Evolutionary conservation across 345 rosid genomes (phyloP).

Genomic region (Cochlearia excelsa): DNA sequence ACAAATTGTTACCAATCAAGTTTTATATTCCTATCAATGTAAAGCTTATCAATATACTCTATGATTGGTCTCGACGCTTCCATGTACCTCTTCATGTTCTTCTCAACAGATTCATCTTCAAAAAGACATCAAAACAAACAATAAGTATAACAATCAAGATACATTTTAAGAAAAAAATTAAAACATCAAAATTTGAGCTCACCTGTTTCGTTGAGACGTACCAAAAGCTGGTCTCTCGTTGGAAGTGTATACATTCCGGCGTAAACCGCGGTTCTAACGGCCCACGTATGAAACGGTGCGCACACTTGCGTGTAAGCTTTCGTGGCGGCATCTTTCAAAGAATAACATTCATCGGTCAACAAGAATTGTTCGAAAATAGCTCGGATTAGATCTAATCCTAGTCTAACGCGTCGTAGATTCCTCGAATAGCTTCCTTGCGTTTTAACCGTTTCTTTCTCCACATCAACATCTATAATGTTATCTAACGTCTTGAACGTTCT

Average conservation of each 20-base stretch:
- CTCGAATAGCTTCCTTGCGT: constrained; percentile 64
- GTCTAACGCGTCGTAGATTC: constrained; percentile 72
- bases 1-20: constrained; percentile 59
- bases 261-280: constrained; percentile 77
- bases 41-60: constrained; percentile 65
- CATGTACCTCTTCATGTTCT: constrained; percentile 70
- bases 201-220: constrained; percentile 74
- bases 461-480: constrained; percentile 52
- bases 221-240: constrained; percentile 60
- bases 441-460: constrained; percentile 54
- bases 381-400: constrained; percentile 78
- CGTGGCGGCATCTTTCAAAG: constrained; percentile 72
- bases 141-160: not conserved
- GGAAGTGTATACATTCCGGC: constrained; percentile 90
- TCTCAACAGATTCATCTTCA: constrained; percentile 62
- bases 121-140: constrained; percentile 3
- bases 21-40: constrained; percentile 54
- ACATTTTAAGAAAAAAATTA: no score
- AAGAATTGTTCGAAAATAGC: constrained; percentile 67
- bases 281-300: constrained; percentile 79
- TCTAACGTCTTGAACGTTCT: constrained; percentile 44
- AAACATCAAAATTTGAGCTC: constrained; percentile 12
- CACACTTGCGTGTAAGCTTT: constrained; percentile 78
- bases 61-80: constrained; percentile 55
- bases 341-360: constrained; percentile 42